These are phyloP conservation scores for Fusarium anthophilum DNA, from an alignment of 2,329 filamentous ascomycete genomes.

Conservation along the genomic window DNA sequence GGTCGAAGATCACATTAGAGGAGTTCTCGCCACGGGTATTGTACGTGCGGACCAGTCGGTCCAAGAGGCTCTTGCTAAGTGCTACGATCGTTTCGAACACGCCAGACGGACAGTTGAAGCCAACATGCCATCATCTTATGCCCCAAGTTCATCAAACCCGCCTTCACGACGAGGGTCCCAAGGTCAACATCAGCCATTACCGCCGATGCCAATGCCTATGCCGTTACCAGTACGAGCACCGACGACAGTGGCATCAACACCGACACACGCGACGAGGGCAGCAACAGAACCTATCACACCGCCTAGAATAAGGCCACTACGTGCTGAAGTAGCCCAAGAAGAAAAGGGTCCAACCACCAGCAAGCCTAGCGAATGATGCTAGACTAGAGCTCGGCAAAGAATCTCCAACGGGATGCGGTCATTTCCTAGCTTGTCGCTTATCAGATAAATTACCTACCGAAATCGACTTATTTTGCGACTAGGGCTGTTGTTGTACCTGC, in stretches of 20 bases:
- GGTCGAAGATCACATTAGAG: conserved; percentile 61
- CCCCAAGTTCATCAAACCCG: conserved; percentile 35
- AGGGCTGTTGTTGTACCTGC: conserved; percentile 29
- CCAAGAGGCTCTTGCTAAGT: conserved; percentile 58
- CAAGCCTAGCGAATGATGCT: conserved; percentile 16
- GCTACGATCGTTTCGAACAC: conserved; percentile 56
- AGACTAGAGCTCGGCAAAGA: not conserved
- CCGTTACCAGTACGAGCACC: not conserved
- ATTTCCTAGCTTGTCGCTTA: conserved; percentile 23
- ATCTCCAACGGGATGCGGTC: conserved; percentile 13
- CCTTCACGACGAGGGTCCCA: conserved; percentile 3
- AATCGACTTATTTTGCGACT: conserved; percentile 23
- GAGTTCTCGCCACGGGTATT: conserved; percentile 59
- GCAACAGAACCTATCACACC: not conserved
- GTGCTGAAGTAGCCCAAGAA: not conserved
- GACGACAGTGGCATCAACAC: not conserved
- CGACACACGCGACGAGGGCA: not conserved
- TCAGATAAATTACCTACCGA: conserved; percentile 26
- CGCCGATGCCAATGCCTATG: not conserved
- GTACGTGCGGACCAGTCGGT: conserved; percentile 53
- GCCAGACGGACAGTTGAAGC: conserved; percentile 59
- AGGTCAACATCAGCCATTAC: not conserved
- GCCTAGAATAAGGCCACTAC: conserved; percentile 1
- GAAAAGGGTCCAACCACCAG: conserved; percentile 16
- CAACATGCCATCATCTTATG: conserved; percentile 58